Base-by-base conservation (phyloP, 2,329 filamentous ascomycete genomes). In the Aspergillus sp. region DNA sequence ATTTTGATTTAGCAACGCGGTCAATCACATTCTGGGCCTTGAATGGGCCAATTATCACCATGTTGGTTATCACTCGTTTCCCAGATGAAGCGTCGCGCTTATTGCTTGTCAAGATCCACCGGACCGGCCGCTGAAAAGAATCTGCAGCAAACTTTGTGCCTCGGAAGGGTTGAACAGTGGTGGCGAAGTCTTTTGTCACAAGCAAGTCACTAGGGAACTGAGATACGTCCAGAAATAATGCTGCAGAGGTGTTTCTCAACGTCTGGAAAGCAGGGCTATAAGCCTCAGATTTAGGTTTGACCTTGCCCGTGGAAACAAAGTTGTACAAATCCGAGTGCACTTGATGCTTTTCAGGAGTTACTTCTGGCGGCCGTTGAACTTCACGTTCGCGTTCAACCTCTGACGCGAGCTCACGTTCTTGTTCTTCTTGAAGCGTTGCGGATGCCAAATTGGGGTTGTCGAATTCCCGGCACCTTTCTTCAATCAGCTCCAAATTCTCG, bases 391-490 rank as follows among this genome's bases (percentile, higher is more conserved):
- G 73, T 63, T 91, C 85, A 0, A 84, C 80, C 61, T 92, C 88
- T 0, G 85, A 86, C 0, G 85, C 79, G 0, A 91, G 75, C 62
- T 91, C 89, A 0, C 88, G 80, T 67, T 91, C 88, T 63, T 91
- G 87, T 58, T 91, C 89, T 65, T 90, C 64, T 16, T 65, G 84
- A 75, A 90, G 71, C 0, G 74, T 72, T 0, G 77, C 74, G 0
- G 75, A 66, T 1, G 69, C 63, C 26, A 79, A 65, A 2, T 72
- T 63, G 0, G 63, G 45, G 2, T 71, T 62, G 0, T 68, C 69
- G 55, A 81, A 79, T 11, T 79, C 69, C 0, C 61, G 52, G 58
- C 79, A 81, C 36, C 63, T 36, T 2, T 51, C 22, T 11, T 56
- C 47, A 53, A 80, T 78, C n/a, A 46, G n/a, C 9, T 67, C 55